Evolutionary conservation across 768 basidiomycete genomes (phyloP), one percentile per base, ranked within the genome.

Genomic region (Lactarius pseudohatsudake): DNA sequence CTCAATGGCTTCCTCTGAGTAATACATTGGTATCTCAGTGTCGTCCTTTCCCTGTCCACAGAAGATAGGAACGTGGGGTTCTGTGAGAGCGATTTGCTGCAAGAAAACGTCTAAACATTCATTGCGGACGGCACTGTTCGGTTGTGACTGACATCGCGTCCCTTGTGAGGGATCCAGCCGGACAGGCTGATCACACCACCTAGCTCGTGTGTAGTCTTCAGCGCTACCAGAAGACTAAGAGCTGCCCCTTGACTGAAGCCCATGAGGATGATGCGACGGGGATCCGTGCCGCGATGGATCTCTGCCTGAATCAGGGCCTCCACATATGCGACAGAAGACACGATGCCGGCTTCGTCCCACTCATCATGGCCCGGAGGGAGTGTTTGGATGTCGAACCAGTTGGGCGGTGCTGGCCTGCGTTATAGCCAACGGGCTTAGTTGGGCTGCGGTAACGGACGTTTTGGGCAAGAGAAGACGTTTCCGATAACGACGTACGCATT

Each of bases 191-290:
- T 77, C n/a, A 81, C 77, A 43, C 81, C 81, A 26, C 78, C 80
- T 9, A 82, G 75, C 18, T 79, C 78, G 57, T 81, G 79, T 9
- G 79, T 72, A 3, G 77, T 77, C 8, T 79, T 80, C 15, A 81
- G 72, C 0, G 78, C 76, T 0, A 77, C 75, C 70, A 81, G 74
- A 65, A 81, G 70, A 64, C 73, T 72, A 36, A 81, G 73, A 8
- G 79, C 77, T 0, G 79, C 80, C 10, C 81, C 81, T 67, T 82
- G 81, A 32, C 79, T 79, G 66, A 81, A 81, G 30, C 81, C 81
- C 20, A 77, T 75, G 1, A 82, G 72, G n/a, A 80, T 68, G 26
- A 82, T 78, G 32, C 74, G 74, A 30, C 74, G 72, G 1, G 80
- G 71, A 60, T 78, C 76, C 11, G 75, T 70, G 4, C 80, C 79